Conservation (phyloP, 2,329 filamentous ascomycete genomes). For the Botrytis elliptica region DNA sequence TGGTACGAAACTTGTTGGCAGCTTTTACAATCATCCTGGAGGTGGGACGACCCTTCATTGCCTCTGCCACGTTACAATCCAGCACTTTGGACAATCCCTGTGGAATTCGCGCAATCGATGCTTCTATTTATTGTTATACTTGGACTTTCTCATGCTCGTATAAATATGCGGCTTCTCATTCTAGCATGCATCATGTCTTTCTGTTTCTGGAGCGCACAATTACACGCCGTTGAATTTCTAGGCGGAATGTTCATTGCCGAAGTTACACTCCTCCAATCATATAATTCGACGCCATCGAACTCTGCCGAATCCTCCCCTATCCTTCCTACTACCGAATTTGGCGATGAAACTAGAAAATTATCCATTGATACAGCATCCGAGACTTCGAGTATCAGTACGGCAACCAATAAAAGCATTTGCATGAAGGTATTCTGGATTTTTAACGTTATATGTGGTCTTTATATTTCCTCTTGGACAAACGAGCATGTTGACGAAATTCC, state of each 20-base stretch:
- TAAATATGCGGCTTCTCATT: constrained; percentile 31
- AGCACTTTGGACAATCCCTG: constrained; percentile 38
- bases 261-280: constrained; percentile 42
- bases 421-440: constrained; percentile 33
- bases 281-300: neutral
- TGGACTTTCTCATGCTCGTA: constrained; percentile 32
- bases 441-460: constrained; percentile 33
- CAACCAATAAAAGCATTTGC: constrained; percentile 6
- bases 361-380: constrained; percentile 20
- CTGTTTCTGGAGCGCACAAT: constrained; percentile 34
- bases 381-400: constrained; percentile 16
- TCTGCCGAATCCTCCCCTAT: constrained; percentile 15
- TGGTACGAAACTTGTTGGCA: constrained; percentile 45
- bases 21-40: constrained; percentile 32
- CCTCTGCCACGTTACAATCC: constrained; percentile 34
- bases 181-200: constrained; percentile 31
- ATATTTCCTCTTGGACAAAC: constrained; percentile 38
- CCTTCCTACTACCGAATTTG: constrained; percentile 28
- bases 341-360: constrained; percentile 27
- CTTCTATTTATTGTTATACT: constrained; percentile 35
- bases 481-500: constrained; percentile 31
- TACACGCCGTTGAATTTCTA: constrained; percentile 45
- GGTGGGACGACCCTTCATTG: constrained; percentile 25
- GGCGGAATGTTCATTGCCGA: constrained; percentile 49
- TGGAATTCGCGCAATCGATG: constrained; percentile 38